Conservation (phyloP, 1,139 yeast species). For the Blastobotrys aristatus region DNA sequence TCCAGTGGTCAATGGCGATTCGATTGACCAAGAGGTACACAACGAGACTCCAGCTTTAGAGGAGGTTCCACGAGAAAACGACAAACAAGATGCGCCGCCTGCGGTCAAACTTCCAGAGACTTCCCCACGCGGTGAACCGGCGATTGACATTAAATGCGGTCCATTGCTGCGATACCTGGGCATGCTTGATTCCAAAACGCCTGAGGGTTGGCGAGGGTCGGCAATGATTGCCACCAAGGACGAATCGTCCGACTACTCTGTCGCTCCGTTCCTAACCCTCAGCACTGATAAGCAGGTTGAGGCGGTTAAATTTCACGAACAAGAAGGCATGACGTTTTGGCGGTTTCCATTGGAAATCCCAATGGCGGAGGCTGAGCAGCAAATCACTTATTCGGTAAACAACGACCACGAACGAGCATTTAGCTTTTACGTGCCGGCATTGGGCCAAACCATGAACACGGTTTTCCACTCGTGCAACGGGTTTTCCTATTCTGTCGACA, state of each 20-base stretch:
- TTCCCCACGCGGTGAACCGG: constrained; percentile 29
- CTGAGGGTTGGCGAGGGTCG: constrained; percentile 56
- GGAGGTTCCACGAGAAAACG: neutral
- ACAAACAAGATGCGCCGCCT: neutral
- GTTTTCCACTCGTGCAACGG: constrained; percentile 89
- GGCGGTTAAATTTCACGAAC: constrained; percentile 39
- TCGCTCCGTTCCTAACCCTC: constrained; percentile 18
- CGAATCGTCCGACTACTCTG: constrained; percentile 29
- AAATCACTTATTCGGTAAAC: constrained; percentile 56
- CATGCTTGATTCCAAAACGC: constrained; percentile 44
- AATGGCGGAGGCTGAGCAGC: constrained; percentile 48
- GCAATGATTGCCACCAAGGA: constrained; percentile 57
- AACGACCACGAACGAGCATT: constrained; percentile 39
- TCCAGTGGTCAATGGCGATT: neutral
- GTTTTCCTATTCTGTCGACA: constrained; percentile 71
- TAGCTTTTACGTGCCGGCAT: constrained; percentile 56
- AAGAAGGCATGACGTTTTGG: constrained; percentile 53
- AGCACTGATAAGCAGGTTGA: constrained; percentile 7
- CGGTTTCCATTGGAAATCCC: constrained; percentile 53
- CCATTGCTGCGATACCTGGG: constrained; percentile 69
- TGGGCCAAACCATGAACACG: constrained; percentile 63
- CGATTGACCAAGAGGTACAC: neutral
- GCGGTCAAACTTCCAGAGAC: neutral
- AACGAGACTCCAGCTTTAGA: neutral
- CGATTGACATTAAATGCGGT: constrained; percentile 61